Evolutionary conservation across 2,329 filamentous ascomycete species (phyloP).

Genomic region (Fusarium duplospermum): DNA sequence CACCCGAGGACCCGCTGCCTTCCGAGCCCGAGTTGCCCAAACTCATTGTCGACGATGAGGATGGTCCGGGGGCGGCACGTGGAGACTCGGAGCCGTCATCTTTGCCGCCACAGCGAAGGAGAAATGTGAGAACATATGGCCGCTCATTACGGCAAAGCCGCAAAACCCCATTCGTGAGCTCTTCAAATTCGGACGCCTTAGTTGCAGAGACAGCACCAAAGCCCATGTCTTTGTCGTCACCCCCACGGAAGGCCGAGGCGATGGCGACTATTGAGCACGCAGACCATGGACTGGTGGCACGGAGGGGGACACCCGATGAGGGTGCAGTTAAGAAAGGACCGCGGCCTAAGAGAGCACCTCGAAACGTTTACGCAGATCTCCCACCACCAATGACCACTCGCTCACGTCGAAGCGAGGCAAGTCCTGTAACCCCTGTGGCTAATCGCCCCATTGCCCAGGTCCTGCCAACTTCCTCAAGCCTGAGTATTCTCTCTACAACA

Average conservation of each 20-base stretch:
- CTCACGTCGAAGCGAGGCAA: conserved; percentile 33
- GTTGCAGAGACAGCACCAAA: conserved; percentile 22
- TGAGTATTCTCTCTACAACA: conserved; percentile 55
- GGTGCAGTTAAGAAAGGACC: not conserved
- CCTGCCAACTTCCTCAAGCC: conserved; percentile 49
- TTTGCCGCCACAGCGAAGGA: conserved; percentile 38
- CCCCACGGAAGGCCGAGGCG: conserved; percentile 6
- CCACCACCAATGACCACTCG: conserved; percentile 43
- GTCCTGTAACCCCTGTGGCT: conserved; percentile 40
- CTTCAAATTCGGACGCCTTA: conserved; percentile 44
- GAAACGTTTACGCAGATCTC: conserved; percentile 25
- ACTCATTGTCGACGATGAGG: conserved; percentile 40
- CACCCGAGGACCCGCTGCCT: conserved; percentile 29
- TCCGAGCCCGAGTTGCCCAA: conserved; percentile 52
- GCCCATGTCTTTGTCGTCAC: conserved; percentile 24
- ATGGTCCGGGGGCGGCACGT: conserved; percentile 5
- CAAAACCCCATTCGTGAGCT: conserved; percentile 45
- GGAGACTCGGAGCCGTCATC: conserved; percentile 46
- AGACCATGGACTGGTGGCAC: not conserved
- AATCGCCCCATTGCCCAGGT: conserved; percentile 17
- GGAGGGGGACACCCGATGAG: not conserved
- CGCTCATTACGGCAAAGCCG: conserved; percentile 30
- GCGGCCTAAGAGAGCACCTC: conserved; percentile 26
- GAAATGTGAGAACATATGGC: conserved; percentile 39
- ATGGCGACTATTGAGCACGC: conserved; percentile 26